Evolutionary conservation across 495 filamentous ascomycete species (phyloP).

Genomic region (Penicillium herquei): DNA sequence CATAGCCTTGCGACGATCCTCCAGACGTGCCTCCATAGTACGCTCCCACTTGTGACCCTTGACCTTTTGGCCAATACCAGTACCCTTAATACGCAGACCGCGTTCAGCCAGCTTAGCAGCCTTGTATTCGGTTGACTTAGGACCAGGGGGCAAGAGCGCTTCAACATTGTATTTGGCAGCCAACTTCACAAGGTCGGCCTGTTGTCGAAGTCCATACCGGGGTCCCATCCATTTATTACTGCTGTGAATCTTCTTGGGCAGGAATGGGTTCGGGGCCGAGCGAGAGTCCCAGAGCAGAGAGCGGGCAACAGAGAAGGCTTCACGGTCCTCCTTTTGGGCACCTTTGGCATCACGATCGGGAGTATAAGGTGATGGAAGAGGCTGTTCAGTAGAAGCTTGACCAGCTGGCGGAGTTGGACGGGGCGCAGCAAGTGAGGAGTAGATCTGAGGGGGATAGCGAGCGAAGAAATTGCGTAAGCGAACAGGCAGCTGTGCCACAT

Average conservation of each 20-base stretch:
- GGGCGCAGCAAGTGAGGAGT: slow-evolving; percentile 40
- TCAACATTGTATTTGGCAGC: slow-evolving; percentile 79
- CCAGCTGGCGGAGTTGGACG: slow-evolving; percentile 35
- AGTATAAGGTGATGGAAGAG: slow-evolving; percentile 48
- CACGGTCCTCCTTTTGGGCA: slow-evolving; percentile 33
- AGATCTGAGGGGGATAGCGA: slow-evolving; percentile 70
- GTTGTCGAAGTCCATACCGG: slow-evolving; percentile 74
- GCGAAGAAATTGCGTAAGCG: slow-evolving; percentile 86
- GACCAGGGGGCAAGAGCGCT: slow-evolving; percentile 72
- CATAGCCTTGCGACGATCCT: slow-evolving; percentile 89
- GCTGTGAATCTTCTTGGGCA: slow-evolving; percentile 62
- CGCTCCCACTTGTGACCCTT: slow-evolving; percentile 95
- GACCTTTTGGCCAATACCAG: slow-evolving; percentile 85
- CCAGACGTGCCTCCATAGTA: slow-evolving; percentile 76
- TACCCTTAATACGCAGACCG: slow-evolving; percentile 80
- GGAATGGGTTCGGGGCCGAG: slow-evolving; percentile 69
- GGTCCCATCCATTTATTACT: slow-evolving; percentile 80
- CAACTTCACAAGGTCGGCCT: slow-evolving; percentile 90
- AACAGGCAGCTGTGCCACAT: slow-evolving; percentile 47
- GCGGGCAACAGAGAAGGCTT: slow-evolving; percentile 30
- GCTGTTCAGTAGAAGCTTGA: slow-evolving; percentile 19
- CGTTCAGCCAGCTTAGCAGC: slow-evolving; percentile 64
- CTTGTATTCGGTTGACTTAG: slow-evolving; percentile 72
- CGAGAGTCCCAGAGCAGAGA: slow-evolving; percentile 36
- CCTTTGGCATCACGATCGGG: slow-evolving; percentile 46